Conservation (phyloP, 1,284 basidiomycete genomes). For the Cronartium ribicola region DNA sequence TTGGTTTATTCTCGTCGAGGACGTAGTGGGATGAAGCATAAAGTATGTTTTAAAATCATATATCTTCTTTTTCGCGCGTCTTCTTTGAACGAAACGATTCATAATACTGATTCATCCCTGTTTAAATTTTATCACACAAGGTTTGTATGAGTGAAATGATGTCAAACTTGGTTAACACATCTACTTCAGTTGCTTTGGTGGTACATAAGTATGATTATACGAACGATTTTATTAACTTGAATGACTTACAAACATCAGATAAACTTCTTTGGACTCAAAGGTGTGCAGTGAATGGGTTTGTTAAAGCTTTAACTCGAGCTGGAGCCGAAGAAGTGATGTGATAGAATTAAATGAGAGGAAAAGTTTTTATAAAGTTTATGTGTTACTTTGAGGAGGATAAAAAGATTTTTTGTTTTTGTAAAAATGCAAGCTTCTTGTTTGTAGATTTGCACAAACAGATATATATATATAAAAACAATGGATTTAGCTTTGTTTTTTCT, state of each 20-base stretch:
- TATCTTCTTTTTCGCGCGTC: not conserved
- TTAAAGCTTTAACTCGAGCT: constrained; percentile 4
- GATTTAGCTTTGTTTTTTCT: too few relatives aligned
- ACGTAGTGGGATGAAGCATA: constrained; percentile 27
- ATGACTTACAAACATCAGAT: not conserved
- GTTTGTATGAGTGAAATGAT: constrained; percentile 42
- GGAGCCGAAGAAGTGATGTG: not conserved
- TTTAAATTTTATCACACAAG: not conserved
- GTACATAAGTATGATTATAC: constrained; percentile 11
- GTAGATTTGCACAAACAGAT: not conserved
- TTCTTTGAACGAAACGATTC: not conserved
- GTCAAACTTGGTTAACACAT: constrained; percentile 25
- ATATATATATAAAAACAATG: too few relatives aligned
- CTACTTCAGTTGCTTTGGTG: constrained; percentile 1
- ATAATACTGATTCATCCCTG: not conserved
- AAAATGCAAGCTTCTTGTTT: not conserved
- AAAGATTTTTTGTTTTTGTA: not conserved
- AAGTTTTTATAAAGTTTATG: too few relatives aligned
- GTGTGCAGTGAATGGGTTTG: constrained; percentile 4
- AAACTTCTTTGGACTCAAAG: not conserved
- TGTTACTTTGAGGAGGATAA: not conserved
- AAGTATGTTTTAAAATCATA: constrained; percentile 16
- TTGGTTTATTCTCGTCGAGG: constrained; percentile 14
- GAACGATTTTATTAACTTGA: not conserved
- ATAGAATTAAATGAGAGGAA: not conserved